These are phyloP conservation scores for Paracoccidioides brasiliensis DNA, from an alignment of 2,329 filamentous ascomycete genomes.

Conservation along the genomic window DNA sequence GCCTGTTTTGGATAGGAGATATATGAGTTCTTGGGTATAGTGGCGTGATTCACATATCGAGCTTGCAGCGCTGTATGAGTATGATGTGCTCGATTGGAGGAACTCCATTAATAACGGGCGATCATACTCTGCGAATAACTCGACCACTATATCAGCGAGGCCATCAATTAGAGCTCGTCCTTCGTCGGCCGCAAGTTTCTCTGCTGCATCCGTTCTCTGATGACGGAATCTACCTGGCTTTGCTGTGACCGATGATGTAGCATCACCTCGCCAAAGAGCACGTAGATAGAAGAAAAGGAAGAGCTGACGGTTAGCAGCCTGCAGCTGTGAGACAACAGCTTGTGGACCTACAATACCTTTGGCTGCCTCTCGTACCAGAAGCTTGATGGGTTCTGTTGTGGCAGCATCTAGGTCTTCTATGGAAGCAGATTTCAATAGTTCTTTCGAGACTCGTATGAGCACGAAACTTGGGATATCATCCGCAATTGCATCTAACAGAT, in stretches of 20 bases:
- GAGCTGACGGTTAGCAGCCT: constrained; percentile 50
- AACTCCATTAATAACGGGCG: constrained; percentile 73
- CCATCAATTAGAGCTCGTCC: constrained; percentile 62
- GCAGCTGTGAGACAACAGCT: constrained; percentile 65
- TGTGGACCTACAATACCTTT: constrained; percentile 71
- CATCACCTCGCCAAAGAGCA: constrained; percentile 68
- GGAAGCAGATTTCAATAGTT: constrained; percentile 52
- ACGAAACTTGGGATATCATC: constrained; percentile 88
- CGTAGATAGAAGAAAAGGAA: constrained; percentile 91
- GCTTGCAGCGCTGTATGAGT: constrained; percentile 64
- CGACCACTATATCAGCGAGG: constrained; percentile 75
- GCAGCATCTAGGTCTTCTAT: constrained; percentile 61
- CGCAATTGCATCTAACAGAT: constrained; percentile 75
- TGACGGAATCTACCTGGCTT: constrained; percentile 24
- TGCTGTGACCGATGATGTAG: constrained; percentile 31
- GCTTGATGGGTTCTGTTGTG: constrained; percentile 67
- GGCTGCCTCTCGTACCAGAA: constrained; percentile 83
- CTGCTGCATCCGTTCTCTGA: constrained; percentile 28
- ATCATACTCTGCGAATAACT: constrained; percentile 76
- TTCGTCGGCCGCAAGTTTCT: constrained; percentile 41
- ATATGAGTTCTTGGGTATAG: constrained; percentile 88
- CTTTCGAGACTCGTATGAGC: constrained; percentile 65
- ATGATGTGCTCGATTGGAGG: constrained; percentile 69
- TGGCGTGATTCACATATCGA: constrained; percentile 64
- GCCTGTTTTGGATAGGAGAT: constrained; percentile 87